A percentile compares a stretch with the other conserved stretches of the same genome.
Conservation (phyloP, 202 grass and related monocot species). For the Alloteropsis angusta region DNA sequence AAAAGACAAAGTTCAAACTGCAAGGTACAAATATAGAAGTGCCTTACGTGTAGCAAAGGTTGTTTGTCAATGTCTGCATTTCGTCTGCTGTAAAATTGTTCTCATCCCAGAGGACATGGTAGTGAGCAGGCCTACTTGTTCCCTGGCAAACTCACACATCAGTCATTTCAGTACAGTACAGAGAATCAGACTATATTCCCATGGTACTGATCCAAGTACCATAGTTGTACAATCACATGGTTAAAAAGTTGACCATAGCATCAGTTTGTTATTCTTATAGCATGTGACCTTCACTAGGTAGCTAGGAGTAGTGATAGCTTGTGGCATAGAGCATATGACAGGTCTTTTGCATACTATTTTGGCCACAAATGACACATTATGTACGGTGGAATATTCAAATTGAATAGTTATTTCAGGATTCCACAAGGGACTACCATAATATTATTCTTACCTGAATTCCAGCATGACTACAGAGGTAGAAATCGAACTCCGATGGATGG, state of each 20-base stretch:
- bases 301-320: slow-evolving; percentile 15
- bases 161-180: slow-evolving; percentile 28
- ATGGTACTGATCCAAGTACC: slow-evolving; percentile 18
- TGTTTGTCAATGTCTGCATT: slow-evolving; percentile 74
- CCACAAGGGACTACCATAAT: neutral
- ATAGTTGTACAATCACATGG: slow-evolving; percentile 32
- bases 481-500: slow-evolving; percentile 81
- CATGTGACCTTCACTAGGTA: slow-evolving; percentile 12
- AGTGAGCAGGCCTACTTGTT: slow-evolving; percentile 77
- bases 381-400: neutral
- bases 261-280: slow-evolving; percentile 24
- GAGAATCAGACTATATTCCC: slow-evolving; percentile 16
- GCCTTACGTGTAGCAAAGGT: slow-evolving; percentile 78
- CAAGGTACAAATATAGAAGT: slow-evolving; percentile 1
- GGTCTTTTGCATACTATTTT: slow-evolving; percentile 11
- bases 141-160: slow-evolving; percentile 49
- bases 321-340: slow-evolving; percentile 23
- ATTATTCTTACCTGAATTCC: slow-evolving; percentile 69
- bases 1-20: neutral
- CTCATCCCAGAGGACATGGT: slow-evolving; percentile 83
- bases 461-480: slow-evolving; percentile 88
- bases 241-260: slow-evolving; percentile 8
- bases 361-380: slow-evolving; percentile 26
- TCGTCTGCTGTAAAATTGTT: slow-evolving; percentile 76
- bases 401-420: slow-evolving; percentile 11